Conservation (phyloP, 371 early-diverging fungal genomes). For the Nematocida sp. region DNA sequence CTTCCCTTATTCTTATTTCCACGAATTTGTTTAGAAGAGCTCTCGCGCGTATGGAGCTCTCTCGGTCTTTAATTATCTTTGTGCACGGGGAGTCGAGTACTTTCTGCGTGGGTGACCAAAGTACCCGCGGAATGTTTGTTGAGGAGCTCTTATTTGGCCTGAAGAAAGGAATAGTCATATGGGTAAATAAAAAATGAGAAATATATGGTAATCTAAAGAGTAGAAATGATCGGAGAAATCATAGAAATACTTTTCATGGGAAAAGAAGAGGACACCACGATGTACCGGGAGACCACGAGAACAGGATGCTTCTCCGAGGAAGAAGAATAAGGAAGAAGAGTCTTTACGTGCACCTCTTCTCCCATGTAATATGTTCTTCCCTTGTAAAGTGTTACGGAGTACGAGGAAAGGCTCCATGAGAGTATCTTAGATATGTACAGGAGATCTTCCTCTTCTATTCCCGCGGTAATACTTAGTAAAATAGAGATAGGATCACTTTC, state of each 20-base stretch:
- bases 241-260: not conserved
- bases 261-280: not conserved
- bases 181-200: constrained; percentile 37
- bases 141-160: constrained; percentile 14
- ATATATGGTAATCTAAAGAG: not conserved
- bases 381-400: constrained; percentile 5
- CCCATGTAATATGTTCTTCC: constrained; percentile 15
- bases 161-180: constrained; percentile 19
- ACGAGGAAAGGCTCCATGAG: not conserved
- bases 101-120: constrained; percentile 49
- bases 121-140: not conserved
- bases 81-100: constrained; percentile 46
- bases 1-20: constrained; percentile 44
- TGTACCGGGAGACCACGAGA: constrained; percentile 1
- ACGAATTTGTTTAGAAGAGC: constrained; percentile 47
- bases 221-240: not conserved
- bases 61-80: constrained; percentile 33
- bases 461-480: too few relatives aligned
- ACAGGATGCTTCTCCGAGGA: too few relatives aligned
- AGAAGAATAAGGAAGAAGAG: not conserved
- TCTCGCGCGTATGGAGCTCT: constrained; percentile 20
- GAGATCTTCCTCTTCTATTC: too few relatives aligned
- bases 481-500: too few relatives aligned
- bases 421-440: too few relatives aligned
- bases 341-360: constrained; percentile 14